Evolutionary conservation across 345 rosid genomes (phyloP).

Genomic region (Rhizophora apiculata): DNA sequence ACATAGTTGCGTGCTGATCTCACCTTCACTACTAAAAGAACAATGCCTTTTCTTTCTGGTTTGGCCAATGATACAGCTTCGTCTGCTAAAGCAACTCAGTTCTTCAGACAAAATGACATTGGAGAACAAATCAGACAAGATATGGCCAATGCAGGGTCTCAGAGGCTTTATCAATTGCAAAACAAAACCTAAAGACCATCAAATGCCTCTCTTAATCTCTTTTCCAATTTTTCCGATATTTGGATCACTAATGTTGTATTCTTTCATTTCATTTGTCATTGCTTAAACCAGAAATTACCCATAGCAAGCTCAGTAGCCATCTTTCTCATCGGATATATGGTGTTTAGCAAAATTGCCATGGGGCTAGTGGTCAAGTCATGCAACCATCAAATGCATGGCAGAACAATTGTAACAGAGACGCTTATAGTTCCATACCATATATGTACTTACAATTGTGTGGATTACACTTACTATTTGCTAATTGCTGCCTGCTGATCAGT

Average conservation of each 20-base stretch:
- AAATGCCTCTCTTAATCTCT: no score
- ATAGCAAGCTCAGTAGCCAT: not conserved
- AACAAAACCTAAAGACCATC: no score
- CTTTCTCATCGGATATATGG: constrained; percentile 7
- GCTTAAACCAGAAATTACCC: not conserved
- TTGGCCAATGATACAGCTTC: no score
- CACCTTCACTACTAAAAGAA: no score
- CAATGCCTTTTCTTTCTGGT: no score
- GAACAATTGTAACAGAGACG: not conserved
- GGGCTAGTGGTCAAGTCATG: constrained; percentile 8
- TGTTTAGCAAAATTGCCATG: not conserved
- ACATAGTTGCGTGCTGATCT: no score
- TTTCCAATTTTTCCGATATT: no score
- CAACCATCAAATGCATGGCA: not conserved
- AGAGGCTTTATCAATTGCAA: no score
- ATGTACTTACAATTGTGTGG: not conserved
- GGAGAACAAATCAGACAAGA: no score
- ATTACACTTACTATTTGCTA: not conserved
- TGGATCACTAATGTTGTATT: not conserved
- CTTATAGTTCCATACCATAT: not conserved
- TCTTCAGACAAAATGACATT: no score
- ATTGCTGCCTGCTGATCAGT: not conserved
- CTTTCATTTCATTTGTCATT: not conserved
- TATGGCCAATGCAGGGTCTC: no score
- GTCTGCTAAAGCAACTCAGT: no score